These are phyloP conservation scores for Citrus australasica DNA, from an alignment of 345 rosid species.

Conservation along the genomic window DNA sequence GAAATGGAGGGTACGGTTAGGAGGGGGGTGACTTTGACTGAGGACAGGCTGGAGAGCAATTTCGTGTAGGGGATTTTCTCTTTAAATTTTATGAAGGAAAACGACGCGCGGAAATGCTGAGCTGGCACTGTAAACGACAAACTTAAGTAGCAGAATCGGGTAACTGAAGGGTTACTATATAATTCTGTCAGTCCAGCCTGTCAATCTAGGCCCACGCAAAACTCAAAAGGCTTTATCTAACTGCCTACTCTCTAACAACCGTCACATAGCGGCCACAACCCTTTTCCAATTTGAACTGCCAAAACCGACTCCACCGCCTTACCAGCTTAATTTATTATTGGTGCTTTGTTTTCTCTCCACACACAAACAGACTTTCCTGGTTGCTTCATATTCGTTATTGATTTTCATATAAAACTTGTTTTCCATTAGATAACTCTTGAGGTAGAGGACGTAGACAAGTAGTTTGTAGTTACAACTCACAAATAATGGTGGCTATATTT, in stretches of 20 bases:
- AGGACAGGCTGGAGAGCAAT: slow-evolving; percentile 60
- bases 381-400: neutral
- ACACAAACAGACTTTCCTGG: neutral
- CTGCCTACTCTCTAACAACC: slow-evolving; percentile 24
- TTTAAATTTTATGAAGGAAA: neutral
- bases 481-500: neutral
- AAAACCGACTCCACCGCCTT: slow-evolving; percentile 35
- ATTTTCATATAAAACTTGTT: neutral
- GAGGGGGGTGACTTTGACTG: slow-evolving; percentile 30
- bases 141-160: slow-evolving; percentile 31
- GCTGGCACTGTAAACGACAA: slow-evolving; percentile 53
- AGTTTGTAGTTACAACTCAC: too few relatives aligned
- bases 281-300: slow-evolving; percentile 14
- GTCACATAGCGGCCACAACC: slow-evolving; percentile 36
- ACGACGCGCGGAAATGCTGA: slow-evolving; percentile 45
- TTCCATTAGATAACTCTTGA: too few relatives aligned
- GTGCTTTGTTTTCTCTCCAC: neutral
- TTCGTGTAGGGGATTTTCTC: slow-evolving; percentile 1
- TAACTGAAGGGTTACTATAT: slow-evolving; percentile 35
- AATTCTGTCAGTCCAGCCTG: slow-evolving; percentile 56
- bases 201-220: slow-evolving; percentile 17
- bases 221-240: slow-evolving; percentile 6
- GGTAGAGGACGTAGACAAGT: too few relatives aligned
- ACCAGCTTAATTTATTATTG: neutral
- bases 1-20: slow-evolving; percentile 13